These are phyloP conservation scores for Ceratonia siliqua DNA, from an alignment of 306 rosid genomes.

Conservation along the genomic window DNA sequence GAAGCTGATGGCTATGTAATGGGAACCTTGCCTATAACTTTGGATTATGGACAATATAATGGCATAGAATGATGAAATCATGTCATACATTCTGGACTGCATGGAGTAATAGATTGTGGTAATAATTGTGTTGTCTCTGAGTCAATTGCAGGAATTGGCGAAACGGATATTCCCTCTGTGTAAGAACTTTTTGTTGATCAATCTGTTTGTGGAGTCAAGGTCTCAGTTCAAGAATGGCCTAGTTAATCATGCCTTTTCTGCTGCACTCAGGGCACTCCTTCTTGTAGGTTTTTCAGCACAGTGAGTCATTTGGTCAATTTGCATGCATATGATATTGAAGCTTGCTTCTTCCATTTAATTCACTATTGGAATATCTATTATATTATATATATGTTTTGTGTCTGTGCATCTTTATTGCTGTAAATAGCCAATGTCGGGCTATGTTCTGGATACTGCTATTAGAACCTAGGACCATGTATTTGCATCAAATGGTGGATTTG, in stretches of 20 bases:
- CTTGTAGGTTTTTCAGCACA: conserved; percentile 61
- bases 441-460: neutral
- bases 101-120: neutral
- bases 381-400: neutral
- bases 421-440: neutral
- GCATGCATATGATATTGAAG: conserved; percentile 19
- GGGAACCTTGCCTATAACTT: neutral
- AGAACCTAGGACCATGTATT: neutral
- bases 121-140: conserved; percentile 33
- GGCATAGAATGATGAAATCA: conserved; percentile 2
- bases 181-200: conserved; percentile 76
- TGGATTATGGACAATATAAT: conserved; percentile 13
- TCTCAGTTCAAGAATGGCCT: conserved; percentile 93
- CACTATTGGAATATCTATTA: neutral
- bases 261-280: conserved; percentile 90
- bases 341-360: conserved; percentile 4
- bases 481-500: neutral
- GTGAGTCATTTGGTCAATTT: conserved; percentile 42
- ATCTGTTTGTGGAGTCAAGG: conserved; percentile 81
- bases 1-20: conserved; percentile 1
- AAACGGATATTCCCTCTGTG: conserved; percentile 87
- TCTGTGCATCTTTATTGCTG: neutral
- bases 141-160: conserved; percentile 76
- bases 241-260: conserved; percentile 97
- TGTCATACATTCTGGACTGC: neutral